Evolutionary conservation across 352 stramenopile genomes (phyloP), one percentile per base, ranked within the genome.

Genomic region (Globisporangium cylindrosporum): DNA sequence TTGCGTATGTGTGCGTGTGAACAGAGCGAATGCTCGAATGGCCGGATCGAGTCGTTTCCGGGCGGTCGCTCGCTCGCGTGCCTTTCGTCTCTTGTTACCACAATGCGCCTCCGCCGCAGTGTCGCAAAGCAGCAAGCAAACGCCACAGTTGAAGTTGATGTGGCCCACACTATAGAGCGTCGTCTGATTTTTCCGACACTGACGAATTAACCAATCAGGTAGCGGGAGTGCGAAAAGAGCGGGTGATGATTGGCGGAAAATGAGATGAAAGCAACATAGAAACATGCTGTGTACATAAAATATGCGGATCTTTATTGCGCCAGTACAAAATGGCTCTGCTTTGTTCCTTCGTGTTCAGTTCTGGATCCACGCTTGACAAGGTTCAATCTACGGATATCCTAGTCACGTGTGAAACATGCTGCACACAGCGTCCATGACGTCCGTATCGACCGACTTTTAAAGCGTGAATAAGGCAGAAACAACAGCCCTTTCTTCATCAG

Each of bases 91-190:
- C 43, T 22, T 51, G 29, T 51, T 51, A 51, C 6, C 43, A 6
- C 18, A 51, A 51, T 51, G 43, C 43, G 43, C 43, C 4, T 14
- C 38, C 34, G 34, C 34, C 10, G 38, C 38, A 51, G 8, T 62
- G 57, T 62, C 57, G 57, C 57, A 46, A 46, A 46, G 38, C 14
- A 62, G 43, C 43, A 51, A 51, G 43, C 43, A 12, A 51, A 51
- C 43, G 43, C 43, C 43, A 38, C 59, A 57, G 59, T 65, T 65
- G 59, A 65, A 65, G 41, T 57, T 27, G n/a, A 12, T 38, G 59
- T 65, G 59, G 59, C 1, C 59, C 59, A 65, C 59, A 46, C 25
- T 22, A 51, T 51, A 51, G 43, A 51, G 43, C 43, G 9, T 51
- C 8, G 8, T 62, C 57, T 62, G 57, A 62, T 41, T 62, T 62